Conservation (phyloP, 1,284 basidiomycete species). For the Cutaneotrichosporon sp. region DNA sequence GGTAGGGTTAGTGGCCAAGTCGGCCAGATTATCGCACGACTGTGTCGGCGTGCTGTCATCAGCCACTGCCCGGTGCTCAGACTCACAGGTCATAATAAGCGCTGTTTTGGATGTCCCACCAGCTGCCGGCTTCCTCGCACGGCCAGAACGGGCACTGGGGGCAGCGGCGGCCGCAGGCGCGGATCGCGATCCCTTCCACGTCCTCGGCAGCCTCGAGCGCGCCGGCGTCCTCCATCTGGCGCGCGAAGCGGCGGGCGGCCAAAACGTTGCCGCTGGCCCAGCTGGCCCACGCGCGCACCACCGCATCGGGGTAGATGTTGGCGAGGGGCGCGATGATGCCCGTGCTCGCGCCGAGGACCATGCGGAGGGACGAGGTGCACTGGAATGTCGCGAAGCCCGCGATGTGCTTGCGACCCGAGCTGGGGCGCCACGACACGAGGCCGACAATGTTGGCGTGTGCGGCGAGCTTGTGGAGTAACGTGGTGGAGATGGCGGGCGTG, state of each 20-base stretch:
- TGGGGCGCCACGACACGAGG: slow-evolving; percentile 1
- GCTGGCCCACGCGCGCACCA: not conserved
- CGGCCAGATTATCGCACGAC: not conserved
- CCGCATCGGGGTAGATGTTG: not conserved
- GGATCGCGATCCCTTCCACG: not conserved
- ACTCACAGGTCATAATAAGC: slow-evolving; percentile 2
- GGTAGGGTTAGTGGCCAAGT: not conserved
- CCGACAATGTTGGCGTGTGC: slow-evolving; percentile 3
- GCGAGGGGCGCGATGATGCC: slow-evolving; percentile 2
- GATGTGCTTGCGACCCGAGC: not conserved
- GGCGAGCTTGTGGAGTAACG: not conserved
- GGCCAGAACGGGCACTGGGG: not conserved
- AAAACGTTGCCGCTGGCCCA: not conserved
- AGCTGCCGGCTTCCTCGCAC: not conserved
- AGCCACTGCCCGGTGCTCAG: too few relatives aligned
- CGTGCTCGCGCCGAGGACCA: not conserved
- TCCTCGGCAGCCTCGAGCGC: not conserved
- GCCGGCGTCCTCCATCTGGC: not conserved
- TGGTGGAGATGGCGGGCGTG: not conserved
- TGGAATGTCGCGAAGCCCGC: slow-evolving; percentile 2
- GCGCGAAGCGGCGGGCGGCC: not conserved
- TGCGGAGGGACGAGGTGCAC: not conserved
- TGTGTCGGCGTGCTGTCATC: not conserved
- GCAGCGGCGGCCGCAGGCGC: not conserved
- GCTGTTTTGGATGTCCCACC: not conserved